These are phyloP conservation scores for Murraya koenigii DNA, from an alignment of 345 rosid genomes.

Conservation along the genomic window DNA sequence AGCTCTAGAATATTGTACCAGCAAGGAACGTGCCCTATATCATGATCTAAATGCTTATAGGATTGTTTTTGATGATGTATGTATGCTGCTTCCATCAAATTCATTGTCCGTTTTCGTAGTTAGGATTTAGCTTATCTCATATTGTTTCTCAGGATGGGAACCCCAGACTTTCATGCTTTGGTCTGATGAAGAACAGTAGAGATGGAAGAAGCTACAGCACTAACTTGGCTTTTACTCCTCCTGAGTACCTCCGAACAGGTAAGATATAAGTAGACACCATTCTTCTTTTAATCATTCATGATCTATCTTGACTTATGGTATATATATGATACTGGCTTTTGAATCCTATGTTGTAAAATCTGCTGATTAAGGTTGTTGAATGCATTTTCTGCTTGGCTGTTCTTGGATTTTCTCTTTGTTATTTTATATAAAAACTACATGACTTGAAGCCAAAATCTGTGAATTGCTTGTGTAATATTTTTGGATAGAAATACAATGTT, in stretches of 20 bases:
- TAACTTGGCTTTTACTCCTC: slow-evolving; percentile 91
- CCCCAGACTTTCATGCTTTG: slow-evolving; percentile 92
- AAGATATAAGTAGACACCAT: neutral
- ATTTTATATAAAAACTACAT: neutral
- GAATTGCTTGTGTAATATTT: neutral
- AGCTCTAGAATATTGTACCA: slow-evolving; percentile 92
- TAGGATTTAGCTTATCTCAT: slow-evolving; percentile 2
- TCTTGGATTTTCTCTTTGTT: neutral
- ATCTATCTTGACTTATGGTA: neutral
- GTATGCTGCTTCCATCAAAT: slow-evolving; percentile 8
- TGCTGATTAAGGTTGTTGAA: neutral
- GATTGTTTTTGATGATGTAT: slow-evolving; percentile 86
- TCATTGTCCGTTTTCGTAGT: neutral
- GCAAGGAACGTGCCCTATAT: slow-evolving; percentile 76
- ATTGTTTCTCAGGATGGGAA: slow-evolving; percentile 58
- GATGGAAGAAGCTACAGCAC: slow-evolving; percentile 91
- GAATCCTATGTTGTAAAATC: neutral
- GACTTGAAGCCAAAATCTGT: neutral
- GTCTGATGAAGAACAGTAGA: slow-evolving; percentile 96
- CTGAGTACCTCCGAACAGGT: slow-evolving; percentile 90
- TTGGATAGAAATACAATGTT: neutral
- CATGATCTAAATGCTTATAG: slow-evolving; percentile 97
- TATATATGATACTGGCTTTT: neutral
- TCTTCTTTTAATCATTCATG: neutral
- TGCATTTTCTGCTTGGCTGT: neutral